Evolutionary conservation across 768 basidiomycete genomes (phyloP).

Genomic region (Rhizopogon salebrosus): DNA sequence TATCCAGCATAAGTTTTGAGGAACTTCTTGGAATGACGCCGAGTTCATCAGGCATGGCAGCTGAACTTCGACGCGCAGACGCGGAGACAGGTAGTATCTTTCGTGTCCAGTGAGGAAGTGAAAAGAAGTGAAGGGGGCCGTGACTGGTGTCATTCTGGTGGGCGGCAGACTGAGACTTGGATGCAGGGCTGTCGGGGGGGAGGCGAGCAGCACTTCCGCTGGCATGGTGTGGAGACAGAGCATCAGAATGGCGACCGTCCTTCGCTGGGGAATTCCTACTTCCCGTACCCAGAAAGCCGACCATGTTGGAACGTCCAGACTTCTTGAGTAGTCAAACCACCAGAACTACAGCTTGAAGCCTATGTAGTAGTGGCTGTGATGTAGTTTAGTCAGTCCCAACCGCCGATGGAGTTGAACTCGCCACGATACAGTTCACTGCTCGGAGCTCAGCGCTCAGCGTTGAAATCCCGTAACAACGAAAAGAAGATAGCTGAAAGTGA

Average conservation of each 20-base stretch:
- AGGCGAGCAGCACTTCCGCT: conserved; percentile 29
- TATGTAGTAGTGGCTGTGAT: background rate
- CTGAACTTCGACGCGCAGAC: conserved; percentile 25
- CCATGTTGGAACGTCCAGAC: conserved; percentile 23
- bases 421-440: background rate
- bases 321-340: background rate
- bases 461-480: background rate
- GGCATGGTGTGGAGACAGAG: conserved; percentile 28
- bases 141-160: conserved; percentile 37
- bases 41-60: conserved; percentile 20
- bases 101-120: conserved; percentile 61
- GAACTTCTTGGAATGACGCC: conserved; percentile 16
- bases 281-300: conserved; percentile 32
- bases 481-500: conserved; percentile 5
- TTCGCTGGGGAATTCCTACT: conserved; percentile 28
- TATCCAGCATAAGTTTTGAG: conserved; percentile 24
- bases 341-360: background rate
- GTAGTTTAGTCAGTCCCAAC: background rate
- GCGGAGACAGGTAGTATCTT: conserved; percentile 33
- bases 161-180: conserved; percentile 37
- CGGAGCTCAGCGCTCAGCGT: conserved; percentile 6
- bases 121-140: conserved; percentile 47
- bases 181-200: conserved; percentile 43
- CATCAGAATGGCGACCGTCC: conserved; percentile 18
- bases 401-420: background rate